These are phyloP conservation scores for Chlorella sp. DNA, from an alignment of 139 green algal genomes.

Conservation along the genomic window DNA sequence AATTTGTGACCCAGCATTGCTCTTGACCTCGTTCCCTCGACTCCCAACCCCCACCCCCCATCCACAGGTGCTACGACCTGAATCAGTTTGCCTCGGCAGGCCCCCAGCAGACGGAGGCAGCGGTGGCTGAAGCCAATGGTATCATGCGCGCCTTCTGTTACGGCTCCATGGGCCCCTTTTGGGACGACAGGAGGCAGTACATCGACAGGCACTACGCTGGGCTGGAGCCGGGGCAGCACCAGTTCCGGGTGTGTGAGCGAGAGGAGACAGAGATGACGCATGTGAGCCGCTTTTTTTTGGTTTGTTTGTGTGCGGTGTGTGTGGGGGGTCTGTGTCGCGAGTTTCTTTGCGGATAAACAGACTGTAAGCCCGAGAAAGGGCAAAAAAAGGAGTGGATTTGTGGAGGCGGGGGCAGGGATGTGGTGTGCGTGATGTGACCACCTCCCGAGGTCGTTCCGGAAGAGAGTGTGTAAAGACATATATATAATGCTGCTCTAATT, in stretches of 20 bases:
- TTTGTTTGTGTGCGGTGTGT: neutral
- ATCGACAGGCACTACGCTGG: conserved; percentile 4
- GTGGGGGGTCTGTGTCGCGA: no score
- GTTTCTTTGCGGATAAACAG: no score
- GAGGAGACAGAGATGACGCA: conserved; percentile 7
- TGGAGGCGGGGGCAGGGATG: neutral
- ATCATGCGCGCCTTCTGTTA: conserved; percentile 13
- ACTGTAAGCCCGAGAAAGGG: no score
- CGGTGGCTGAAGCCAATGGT: neutral
- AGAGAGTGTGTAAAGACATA: no score
- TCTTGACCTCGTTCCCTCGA: no score
- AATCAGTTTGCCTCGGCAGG: neutral
- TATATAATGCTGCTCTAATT: no score
- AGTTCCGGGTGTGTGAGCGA: neutral
- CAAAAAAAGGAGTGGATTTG: no score
- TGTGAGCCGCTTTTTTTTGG: neutral
- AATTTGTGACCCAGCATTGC: no score
- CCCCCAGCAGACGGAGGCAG: neutral
- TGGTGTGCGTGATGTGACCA: neutral
- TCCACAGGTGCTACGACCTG: conserved; percentile 15
- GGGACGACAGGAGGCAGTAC: conserved; percentile 13
- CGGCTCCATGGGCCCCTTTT: conserved; percentile 3
- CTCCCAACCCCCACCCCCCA: no score
- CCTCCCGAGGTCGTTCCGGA: no score
- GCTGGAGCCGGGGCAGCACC: neutral